These are phyloP conservation scores for Chrysanthemum lavandulifolium DNA, from an alignment of 129 eudicot genomes.

Conservation along the genomic window DNA sequence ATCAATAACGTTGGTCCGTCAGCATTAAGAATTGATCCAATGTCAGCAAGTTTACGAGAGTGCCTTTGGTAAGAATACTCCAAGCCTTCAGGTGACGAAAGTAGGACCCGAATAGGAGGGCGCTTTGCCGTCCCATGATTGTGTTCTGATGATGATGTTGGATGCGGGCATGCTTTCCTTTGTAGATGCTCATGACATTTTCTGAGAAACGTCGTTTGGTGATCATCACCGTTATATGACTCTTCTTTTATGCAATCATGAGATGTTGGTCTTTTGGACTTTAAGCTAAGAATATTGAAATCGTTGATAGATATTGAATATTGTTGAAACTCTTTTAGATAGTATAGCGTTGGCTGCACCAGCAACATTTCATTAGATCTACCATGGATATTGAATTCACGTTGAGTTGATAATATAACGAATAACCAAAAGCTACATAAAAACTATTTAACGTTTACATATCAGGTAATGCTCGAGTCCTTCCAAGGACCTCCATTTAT, in stretches of 20 bases:
- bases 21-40: conserved; percentile 17
- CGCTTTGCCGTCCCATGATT: not conserved
- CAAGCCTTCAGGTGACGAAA: conserved; percentile 28
- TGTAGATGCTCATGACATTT: conserved; percentile 25
- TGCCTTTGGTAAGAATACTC: conserved; percentile 24
- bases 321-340: conserved; percentile 15
- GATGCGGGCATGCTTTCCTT: conserved; percentile 26
- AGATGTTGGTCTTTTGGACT: conserved; percentile 23
- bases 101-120: conserved; percentile 31
- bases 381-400: not conserved
- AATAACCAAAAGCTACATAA: conserved; percentile 1
- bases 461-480: too few relatives aligned
- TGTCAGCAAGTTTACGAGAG: conserved; percentile 30
- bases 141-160: conserved; percentile 8
- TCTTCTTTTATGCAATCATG: conserved; percentile 11
- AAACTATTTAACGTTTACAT: not conserved
- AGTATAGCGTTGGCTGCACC: conserved; percentile 25
- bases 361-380: conserved; percentile 13
- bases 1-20: conserved; percentile 16
- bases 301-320: conserved; percentile 6
- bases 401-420: not conserved
- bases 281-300: not conserved
- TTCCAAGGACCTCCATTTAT: not conserved
- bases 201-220: conserved; percentile 20
- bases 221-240: conserved; percentile 11